Evolutionary conservation across 345 rosid species (phyloP).

Genomic region (Physaria fendleri): DNA sequence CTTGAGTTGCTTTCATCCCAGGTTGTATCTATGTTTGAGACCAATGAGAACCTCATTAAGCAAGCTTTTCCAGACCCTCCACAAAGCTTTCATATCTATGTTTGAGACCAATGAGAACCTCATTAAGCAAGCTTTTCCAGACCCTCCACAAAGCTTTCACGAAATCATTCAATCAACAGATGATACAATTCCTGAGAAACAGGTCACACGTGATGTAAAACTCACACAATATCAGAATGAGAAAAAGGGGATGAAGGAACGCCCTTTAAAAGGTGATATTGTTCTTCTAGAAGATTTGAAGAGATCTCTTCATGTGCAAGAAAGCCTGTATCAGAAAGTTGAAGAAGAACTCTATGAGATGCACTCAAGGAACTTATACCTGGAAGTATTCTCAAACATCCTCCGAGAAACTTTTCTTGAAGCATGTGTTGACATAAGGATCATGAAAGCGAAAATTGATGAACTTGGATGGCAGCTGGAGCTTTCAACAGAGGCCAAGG

Average conservation of each 20-base stretch:
- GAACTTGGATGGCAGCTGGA: conserved; percentile 58
- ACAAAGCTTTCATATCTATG: conserved; percentile 75
- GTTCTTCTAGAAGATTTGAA: conserved; percentile 62
- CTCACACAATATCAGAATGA: conserved; percentile 42
- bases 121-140: conserved; percentile 71
- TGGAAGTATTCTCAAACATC: conserved; percentile 73
- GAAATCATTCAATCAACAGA: conserved; percentile 28
- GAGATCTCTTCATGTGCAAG: conserved; percentile 76
- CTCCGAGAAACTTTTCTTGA: conserved; percentile 59
- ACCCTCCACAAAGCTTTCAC: conserved; percentile 41
- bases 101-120: conserved; percentile 88
- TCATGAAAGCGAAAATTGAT: conserved; percentile 42
- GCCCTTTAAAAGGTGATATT: conserved; percentile 54
- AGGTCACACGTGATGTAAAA: conserved; percentile 31
- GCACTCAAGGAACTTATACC: conserved; percentile 54
- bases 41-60: conserved; percentile 83
- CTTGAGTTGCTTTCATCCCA: conserved; percentile 87
- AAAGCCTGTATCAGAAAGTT: conserved; percentile 67
- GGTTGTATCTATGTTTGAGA: conserved; percentile 85
- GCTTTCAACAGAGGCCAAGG: conserved; percentile 56
- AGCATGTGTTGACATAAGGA: conserved; percentile 43
- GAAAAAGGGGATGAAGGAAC: conserved; percentile 39
- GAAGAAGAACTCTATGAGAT: conserved; percentile 74
- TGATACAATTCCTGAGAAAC: conserved; percentile 33
- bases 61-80: conserved; percentile 66